Percentiles rank a stretch among this genome's conserved stretches.
phyloP scores from a whole-genome alignment of 176 grass and related monocot genomes.

The Lolium rigidum region DNA sequence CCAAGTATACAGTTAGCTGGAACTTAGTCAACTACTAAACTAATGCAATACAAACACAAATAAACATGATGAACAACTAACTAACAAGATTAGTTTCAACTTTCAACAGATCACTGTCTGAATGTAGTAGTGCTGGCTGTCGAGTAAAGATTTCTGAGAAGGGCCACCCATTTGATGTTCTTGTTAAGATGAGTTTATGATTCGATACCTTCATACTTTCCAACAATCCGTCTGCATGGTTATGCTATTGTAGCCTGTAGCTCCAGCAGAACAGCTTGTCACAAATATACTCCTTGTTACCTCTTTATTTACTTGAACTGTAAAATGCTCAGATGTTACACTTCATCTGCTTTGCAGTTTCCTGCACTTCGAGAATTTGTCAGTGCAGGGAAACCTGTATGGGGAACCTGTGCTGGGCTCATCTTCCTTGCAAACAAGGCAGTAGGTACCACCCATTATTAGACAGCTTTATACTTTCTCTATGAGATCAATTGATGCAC shows the following conservation, averaged over 20 bases:
- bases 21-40: too few relatives aligned
- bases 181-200: background rate
- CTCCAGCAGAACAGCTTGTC: slow-evolving; percentile 4
- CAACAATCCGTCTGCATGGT: background rate
- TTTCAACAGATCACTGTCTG: too few relatives aligned
- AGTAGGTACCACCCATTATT: slow-evolving; percentile 52
- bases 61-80: too few relatives aligned
- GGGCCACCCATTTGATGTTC: background rate
- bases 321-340: background rate
- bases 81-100: too few relatives aligned
- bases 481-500: background rate
- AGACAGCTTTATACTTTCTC: background rate
- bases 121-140: background rate
- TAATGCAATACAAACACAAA: too few relatives aligned
- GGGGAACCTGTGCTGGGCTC: slow-evolving; percentile 98
- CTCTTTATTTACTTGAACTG: background rate
- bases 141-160: background rate
- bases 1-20: too few relatives aligned
- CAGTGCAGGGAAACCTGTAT: slow-evolving; percentile 82
- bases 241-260: background rate
- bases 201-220: background rate
- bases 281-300: background rate
- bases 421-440: slow-evolving; percentile 97
- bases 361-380: slow-evolving; percentile 94
- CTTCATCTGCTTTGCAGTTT: slow-evolving; percentile 65